Conservation (phyloP, 306 rosid species). For the cucumber (Cucumis sativus) region Cucumber_9930_V3 NC_026656.2:20119501-20120000, state of each 20-base stretch:
- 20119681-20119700: constrained; percentile 33
- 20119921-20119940: constrained; percentile 17
- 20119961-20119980: constrained; percentile 26
- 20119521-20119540: background rate
- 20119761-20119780: constrained; percentile 34
- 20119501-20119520: background rate
- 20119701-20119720: constrained; percentile 36
- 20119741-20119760: constrained; percentile 48
- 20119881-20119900: background rate
- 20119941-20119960: background rate
- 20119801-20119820: constrained; percentile 27
- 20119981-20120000: constrained; percentile 22
- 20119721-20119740: constrained; percentile 38
- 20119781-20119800: constrained; percentile 47
- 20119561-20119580: background rate
- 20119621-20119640: constrained; percentile 46
- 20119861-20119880: background rate
- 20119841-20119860: background rate
- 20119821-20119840: constrained; percentile 15
- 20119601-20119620: constrained; percentile 27
- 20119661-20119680: constrained; percentile 33
- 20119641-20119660: constrained; percentile 46
- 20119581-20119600: constrained; percentile 31
- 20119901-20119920: background rate
- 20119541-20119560: background rate